Evolutionary conservation across 768 basidiomycete genomes (phyloP).

Genomic region (Phlegmacium glaucopus): DNA sequence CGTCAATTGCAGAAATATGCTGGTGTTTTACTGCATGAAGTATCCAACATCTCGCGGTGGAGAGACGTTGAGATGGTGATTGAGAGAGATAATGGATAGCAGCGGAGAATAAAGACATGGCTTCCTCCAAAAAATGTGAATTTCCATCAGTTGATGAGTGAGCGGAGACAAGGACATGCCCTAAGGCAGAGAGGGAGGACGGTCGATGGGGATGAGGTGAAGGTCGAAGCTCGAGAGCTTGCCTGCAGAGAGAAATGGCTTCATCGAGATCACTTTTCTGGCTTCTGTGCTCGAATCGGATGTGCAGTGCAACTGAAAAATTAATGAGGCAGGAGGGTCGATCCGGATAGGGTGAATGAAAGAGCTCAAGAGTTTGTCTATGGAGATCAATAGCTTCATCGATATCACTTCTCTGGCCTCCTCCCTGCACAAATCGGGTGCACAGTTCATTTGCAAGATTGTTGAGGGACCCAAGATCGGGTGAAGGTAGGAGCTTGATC

Average conservation of each 20-base stretch:
- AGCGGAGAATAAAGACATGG: slow-evolving; percentile 4
- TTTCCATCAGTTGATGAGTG: background rate
- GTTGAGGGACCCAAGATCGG: background rate
- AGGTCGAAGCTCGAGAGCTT: background rate
- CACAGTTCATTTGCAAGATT: slow-evolving; percentile 4
- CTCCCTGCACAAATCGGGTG: too few relatives aligned
- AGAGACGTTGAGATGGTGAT: background rate
- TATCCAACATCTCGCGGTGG: slow-evolving; percentile 5
- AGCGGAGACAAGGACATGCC: background rate
- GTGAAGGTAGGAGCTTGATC: background rate
- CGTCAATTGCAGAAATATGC: slow-evolving; percentile 7
- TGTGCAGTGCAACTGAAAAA: background rate
- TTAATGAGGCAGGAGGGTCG: background rate
- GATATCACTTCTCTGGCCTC: too few relatives aligned
- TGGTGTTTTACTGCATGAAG: slow-evolving; percentile 1
- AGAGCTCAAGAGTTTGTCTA: too few relatives aligned
- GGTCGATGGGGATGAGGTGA: background rate
- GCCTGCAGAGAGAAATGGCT: too few relatives aligned
- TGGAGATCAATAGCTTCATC: too few relatives aligned
- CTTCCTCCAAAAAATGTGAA: background rate
- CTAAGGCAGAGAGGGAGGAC: background rate
- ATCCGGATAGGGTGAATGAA: too few relatives aligned
- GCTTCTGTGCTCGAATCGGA: background rate
- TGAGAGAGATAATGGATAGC: background rate
- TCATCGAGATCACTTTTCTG: too few relatives aligned